Percentiles rank a stretch among this genome's conserved stretches.
Evolutionary conservation across 1,284 basidiomycete genomes (phyloP).

Genomic region (Marasmius sp.): DNA sequence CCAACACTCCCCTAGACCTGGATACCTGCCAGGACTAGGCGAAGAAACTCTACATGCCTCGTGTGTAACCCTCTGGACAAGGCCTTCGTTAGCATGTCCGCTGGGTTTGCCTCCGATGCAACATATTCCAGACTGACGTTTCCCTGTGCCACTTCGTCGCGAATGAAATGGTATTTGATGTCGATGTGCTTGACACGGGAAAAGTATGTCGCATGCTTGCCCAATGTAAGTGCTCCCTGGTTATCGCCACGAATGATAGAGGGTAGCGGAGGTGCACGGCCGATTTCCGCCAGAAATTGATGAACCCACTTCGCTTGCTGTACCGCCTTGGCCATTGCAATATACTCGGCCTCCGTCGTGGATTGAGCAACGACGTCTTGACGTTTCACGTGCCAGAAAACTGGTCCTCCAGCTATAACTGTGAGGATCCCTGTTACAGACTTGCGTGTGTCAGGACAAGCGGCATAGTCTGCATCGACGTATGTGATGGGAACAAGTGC

Average conservation of each 20-base stretch:
- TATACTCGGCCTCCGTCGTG: conserved; percentile 39
- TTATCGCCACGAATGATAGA: conserved; percentile 36
- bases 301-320: conserved; percentile 34
- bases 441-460: conserved; percentile 21
- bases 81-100: conserved; percentile 4
- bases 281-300: conserved; percentile 27
- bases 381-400: conserved; percentile 30
- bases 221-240: conserved; percentile 26
- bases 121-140: not conserved
- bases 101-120: conserved; percentile 1
- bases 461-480: conserved; percentile 36
- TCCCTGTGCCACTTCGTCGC: not conserved
- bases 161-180: not conserved
- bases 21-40: not conserved
- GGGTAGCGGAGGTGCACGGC: conserved; percentile 16
- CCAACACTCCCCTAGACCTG: conserved; percentile 12
- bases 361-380: conserved; percentile 32
- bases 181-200: conserved; percentile 6
- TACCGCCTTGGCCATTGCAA: conserved; percentile 25
- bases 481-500: conserved; percentile 28
- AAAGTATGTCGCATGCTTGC: not conserved
- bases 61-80: not conserved
- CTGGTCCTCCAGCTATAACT: conserved; percentile 26
- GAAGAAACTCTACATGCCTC: not conserved
- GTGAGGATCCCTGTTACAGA: conserved; percentile 32